Conservation (phyloP, 331 rosid species). For the Stylosanthes scabra region DNA sequence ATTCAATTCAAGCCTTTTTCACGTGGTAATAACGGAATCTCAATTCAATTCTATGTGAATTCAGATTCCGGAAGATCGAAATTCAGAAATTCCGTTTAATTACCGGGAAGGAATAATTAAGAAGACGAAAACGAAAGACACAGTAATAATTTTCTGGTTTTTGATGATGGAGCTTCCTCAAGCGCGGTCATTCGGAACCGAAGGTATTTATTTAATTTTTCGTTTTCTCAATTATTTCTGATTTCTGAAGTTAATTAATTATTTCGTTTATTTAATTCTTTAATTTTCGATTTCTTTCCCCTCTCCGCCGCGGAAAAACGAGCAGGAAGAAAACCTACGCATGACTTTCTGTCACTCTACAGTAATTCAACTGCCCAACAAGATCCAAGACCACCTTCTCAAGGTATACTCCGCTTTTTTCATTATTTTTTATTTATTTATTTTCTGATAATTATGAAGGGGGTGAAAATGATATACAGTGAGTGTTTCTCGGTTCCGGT, state of each 20-base stretch:
- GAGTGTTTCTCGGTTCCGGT: constrained; percentile 12
- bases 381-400: constrained; percentile 86
- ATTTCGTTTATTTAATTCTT: too few species aligned
- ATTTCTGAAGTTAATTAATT: too few species aligned
- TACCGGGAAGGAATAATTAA: constrained; percentile 3
- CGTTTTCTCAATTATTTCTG: too few species aligned
- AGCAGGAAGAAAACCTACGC: constrained; percentile 88
- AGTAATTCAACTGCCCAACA: constrained; percentile 78
- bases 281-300: too few species aligned
- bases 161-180: constrained; percentile 93
- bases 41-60: constrained; percentile 37
- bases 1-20: constrained; percentile 3
- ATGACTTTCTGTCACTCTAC: constrained; percentile 89
- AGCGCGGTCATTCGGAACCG: constrained; percentile 71
- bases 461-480: neutral
- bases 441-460: constrained; percentile 10
- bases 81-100: constrained; percentile 43
- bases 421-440: neutral
- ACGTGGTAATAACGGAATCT: neutral
- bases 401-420: constrained; percentile 62
- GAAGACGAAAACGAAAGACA: neutral
- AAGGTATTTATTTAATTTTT: constrained; percentile 51
- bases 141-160: constrained; percentile 16
- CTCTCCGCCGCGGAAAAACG: constrained; percentile 17
- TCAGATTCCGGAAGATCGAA: constrained; percentile 12